These are phyloP conservation scores for Symmetrospora coprosmae DNA, from an alignment of 768 basidiomycete species.

Conservation along the genomic window DNA sequence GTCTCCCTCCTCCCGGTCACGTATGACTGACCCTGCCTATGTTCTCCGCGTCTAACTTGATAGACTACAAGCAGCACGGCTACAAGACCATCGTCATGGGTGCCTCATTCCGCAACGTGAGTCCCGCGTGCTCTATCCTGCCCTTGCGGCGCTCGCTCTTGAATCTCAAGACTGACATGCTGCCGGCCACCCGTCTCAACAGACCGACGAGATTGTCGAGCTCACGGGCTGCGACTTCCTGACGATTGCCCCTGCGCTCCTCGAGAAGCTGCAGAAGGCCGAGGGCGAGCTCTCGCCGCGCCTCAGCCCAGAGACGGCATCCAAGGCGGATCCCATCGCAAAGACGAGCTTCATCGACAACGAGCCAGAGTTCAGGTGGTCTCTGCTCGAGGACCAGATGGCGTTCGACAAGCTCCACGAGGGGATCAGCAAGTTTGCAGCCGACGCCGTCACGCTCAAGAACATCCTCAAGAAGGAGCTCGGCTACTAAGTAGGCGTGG, in stretches of 20 bases:
- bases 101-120: constrained; percentile 94
- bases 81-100: constrained; percentile 99
- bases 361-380: constrained; percentile 92
- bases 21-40: background rate
- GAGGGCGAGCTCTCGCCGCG: constrained; percentile 65
- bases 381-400: constrained; percentile 82
- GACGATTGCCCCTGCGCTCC: constrained; percentile 77
- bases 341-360: constrained; percentile 80
- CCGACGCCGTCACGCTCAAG: constrained; percentile 85
- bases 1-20: background rate
- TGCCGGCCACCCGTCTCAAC: background rate
- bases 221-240: constrained; percentile 96
- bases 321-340: constrained; percentile 44
- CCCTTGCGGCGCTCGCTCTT: too few species aligned
- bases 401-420: constrained; percentile 98
- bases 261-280: constrained; percentile 82
- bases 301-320: constrained; percentile 53
- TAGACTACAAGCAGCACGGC: constrained; percentile 81
- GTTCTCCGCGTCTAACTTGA: background rate
- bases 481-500: too few species aligned
- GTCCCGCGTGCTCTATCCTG: constrained; percentile 34
- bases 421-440: constrained; percentile 92
- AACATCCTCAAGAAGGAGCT: constrained; percentile 52
- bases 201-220: constrained; percentile 82
- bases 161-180: background rate